Base-by-base conservation (phyloP, 139 green algal species). In the Auxenochlorella pyrenoidosa region DNA sequence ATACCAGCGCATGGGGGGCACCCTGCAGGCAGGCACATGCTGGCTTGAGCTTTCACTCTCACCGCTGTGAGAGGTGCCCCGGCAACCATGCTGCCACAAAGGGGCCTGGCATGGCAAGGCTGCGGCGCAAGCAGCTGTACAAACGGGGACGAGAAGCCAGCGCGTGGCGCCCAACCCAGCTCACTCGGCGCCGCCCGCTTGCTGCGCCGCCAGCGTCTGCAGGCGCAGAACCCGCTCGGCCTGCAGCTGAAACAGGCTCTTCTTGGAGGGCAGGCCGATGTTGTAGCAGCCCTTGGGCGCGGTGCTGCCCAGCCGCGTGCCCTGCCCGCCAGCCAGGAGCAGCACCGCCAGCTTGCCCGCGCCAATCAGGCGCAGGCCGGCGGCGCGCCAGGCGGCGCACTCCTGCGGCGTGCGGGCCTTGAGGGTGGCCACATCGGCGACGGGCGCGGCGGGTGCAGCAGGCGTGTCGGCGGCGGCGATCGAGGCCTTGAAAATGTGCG, bases 231-330 rank as follows among this genome's bases (percentile, higher is more conserved):
- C 79, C 58, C 97, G 93, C 92, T 98, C 97, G 4, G 95, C 96
- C 26, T 95, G 94, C 73, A 99, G 89, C 88, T 97, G 95, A 87
- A 99, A 99, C 30, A 99, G 94, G 3, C 92, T 95, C 90, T 98
- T 98, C 83, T 87, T 75, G 19, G 94, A 98, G 32, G 97, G 96
- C 72, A 99, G 94, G 10, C 97, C 95, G 13, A 99, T 95, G 91
- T 99, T 93, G 83, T 95, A 98, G 90, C 97, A 99, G 72, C 97
- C 97, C 90, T 99, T 99, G 63, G 97, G 97, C 15, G 86, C 70
- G 13, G 79, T 83, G 90, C 91, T 97, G 44, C 97, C 97, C 77
- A 99, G 90, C 6, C 97, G 94, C 26, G 97, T 99, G 84, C 97
- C 97, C 89, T 99, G 97, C 8, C 97, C 95, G 40, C 97, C 97